phyloP scores from a whole-genome alignment of 225 moss, liverwort and hornwort species.

The Pseudoscleropodium purum region DNA sequence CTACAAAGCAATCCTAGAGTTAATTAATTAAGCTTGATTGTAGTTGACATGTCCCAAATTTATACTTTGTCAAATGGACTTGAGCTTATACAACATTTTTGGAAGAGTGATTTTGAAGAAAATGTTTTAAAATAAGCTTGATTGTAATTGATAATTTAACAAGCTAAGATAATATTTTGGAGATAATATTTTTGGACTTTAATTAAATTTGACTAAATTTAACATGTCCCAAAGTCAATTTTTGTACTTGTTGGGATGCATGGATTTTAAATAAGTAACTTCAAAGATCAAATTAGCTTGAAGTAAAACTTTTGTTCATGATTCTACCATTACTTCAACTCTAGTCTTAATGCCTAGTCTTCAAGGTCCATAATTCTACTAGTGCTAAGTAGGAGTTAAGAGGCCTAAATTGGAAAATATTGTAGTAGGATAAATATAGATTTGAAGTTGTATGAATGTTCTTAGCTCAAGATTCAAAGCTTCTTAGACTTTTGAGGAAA shows the following conservation, averaged over 20 bases:
- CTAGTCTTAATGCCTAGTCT: background rate
- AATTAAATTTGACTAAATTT: background rate
- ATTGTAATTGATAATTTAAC: background rate
- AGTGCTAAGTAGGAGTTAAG: background rate
- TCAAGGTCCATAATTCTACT: background rate
- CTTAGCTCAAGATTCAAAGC: too few species aligned
- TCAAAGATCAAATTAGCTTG: too few species aligned
- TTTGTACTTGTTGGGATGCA: too few species aligned
- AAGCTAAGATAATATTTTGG: background rate
- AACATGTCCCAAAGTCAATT: too few species aligned
- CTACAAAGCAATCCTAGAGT: background rate
- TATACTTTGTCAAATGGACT: background rate
- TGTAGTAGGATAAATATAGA: rapidly evolving
- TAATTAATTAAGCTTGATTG: background rate
- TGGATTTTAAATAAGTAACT: too few species aligned
- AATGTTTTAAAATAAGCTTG: background rate
- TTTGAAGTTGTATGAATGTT: too few species aligned
- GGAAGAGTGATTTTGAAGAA: too few species aligned
- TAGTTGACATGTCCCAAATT: background rate
- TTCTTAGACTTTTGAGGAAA: background rate
- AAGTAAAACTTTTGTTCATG: too few species aligned
- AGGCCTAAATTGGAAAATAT: too few species aligned
- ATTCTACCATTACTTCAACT: too few species aligned
- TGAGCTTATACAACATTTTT: background rate
- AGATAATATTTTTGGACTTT: background rate